Evolutionary conservation across 2,329 filamentous ascomycete species (phyloP), one percentile per base, ranked within the genome.

Genomic region (Fonsecaea nubica): DNA sequence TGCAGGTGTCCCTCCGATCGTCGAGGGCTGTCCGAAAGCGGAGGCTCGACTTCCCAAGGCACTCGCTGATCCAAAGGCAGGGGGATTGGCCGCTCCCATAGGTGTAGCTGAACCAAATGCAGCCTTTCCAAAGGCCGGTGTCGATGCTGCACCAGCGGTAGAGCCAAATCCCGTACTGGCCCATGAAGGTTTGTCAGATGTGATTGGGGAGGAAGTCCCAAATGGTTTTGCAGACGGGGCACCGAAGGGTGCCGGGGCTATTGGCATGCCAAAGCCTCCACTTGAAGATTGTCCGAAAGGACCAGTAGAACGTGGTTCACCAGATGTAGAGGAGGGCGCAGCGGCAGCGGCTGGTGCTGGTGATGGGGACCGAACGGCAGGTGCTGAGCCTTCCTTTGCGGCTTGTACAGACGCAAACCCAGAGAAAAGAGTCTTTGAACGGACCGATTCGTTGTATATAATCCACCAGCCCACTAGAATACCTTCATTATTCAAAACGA

Each of bases 381-480:
- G 53, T 50, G 54, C 25, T 21, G 58, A 18, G 3, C 21, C 32
- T 40, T 50, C 54, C 40, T 62, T 60, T 32, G 56, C 52, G 36
- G 62, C 50, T 65, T 63, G 57, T n/a, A 68, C 62, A 38, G 67
- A 59, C 56, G 70, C 72, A n/a, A 97, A 82, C 4, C 90, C 91
- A 48, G 90, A 86, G 76, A 93, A 98, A 0, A 87, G 86, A 6
- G 87, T 87, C 3, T 89, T 89, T 72, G 89, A 83, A 66, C 89
- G 87, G 68, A 99, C 89, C 1, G 94, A 93, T 50, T 96, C 92
- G 40, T 90, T 87, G 79, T 97, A 97, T 21, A 98, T 86, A 52
- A 98, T 80, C 92, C 94, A 97, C 93, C 94, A 99, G 12, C 89
- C 86, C 54, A 87, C 88, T 15, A 99, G 82, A 9, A 96, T 81